Base-by-base conservation (phyloP, 768 basidiomycete genomes). In the Suillus fuscotomentosus region DNA sequence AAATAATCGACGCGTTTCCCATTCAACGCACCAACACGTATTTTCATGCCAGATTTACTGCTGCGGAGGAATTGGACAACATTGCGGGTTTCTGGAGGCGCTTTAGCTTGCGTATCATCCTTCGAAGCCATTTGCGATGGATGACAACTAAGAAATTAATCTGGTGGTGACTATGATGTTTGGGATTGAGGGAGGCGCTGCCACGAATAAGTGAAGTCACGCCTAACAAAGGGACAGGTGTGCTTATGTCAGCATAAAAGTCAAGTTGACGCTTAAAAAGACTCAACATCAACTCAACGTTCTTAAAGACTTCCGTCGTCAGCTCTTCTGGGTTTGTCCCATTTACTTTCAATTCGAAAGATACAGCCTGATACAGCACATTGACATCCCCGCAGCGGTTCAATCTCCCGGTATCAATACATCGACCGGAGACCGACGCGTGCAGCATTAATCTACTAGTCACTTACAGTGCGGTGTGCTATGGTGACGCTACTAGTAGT, bases 1-100 rank as follows among this genome's bases (percentile, higher is more conserved):
- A 99, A 99, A 79, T 99, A 99, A 77, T 99, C 97, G 60, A 96
- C 79, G 42, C 97, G 89, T 77, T 97, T 97, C 27, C 97, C 97
- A 70, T 94, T 94, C 71, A 98, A 79, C 10, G 95, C 91, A 24
- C 97, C 97, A 11, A 91, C 89, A 67, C 94, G 85, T 61, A 89
- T 85, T 81, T 97, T 98, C 70, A 98, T 87, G 2, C 94, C 94
- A 15, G 93, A 83, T 71, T 88, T 89, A 69, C 91, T 89, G 68
- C 91, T 89, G 53, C 97, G 88, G 59, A 99, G 81, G 72, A 92
- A 99, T 68, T 92, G 86, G 61, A 92, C 92, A 57, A 95, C 88
- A 71, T 88, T 90, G 70, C 88, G 88, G 60, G 94, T 79, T 60
- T 96, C 90, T 54, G 87, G 83, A 14, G 94, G 86, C 17, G 95